phyloP scores from a whole-genome alignment of 2,329 filamentous ascomycete species.

The Colletotrichum orchidophilum region DNA sequence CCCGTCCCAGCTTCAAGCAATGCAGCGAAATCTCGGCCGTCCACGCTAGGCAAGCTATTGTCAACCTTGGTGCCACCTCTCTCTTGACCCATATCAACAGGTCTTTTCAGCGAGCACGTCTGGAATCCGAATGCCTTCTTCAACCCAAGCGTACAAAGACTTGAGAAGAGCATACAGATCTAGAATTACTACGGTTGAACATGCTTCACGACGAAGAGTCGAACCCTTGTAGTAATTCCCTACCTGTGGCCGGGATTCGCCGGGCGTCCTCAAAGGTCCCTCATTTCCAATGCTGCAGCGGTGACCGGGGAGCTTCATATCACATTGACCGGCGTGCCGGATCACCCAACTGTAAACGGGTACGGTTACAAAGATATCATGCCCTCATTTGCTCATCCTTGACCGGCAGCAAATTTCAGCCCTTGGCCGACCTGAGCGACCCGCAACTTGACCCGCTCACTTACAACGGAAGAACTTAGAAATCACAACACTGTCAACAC shows the following conservation, averaged over 20 bases:
- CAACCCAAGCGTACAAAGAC: neutral
- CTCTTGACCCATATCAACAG: neutral
- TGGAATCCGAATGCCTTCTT: neutral
- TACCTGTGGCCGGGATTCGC: conserved; percentile 12
- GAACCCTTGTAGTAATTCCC: neutral
- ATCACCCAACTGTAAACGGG: conserved; percentile 8
- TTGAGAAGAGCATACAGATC: neutral
- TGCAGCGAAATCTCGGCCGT: neutral
- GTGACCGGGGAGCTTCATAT: neutral
- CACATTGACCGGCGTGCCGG: conserved; percentile 11
- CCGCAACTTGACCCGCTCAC: neutral
- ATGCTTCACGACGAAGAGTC: neutral
- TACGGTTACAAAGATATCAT: neutral
- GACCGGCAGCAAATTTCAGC: conserved; percentile 3
- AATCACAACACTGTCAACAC: neutral
- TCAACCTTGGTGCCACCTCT: neutral
- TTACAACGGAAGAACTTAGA: neutral
- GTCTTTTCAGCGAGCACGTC: neutral
- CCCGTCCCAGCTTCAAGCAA: neutral
- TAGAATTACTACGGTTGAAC: neutral
- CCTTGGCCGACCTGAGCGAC: conserved; percentile 29
- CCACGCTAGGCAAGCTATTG: conserved; percentile 2
- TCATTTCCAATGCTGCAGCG: conserved; percentile 2
- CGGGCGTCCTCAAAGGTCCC: neutral
- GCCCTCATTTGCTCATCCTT: neutral